Evolutionary conservation across 352 stramenopile genomes (phyloP).

Genomic region (Phytophthora hybrid): DNA sequence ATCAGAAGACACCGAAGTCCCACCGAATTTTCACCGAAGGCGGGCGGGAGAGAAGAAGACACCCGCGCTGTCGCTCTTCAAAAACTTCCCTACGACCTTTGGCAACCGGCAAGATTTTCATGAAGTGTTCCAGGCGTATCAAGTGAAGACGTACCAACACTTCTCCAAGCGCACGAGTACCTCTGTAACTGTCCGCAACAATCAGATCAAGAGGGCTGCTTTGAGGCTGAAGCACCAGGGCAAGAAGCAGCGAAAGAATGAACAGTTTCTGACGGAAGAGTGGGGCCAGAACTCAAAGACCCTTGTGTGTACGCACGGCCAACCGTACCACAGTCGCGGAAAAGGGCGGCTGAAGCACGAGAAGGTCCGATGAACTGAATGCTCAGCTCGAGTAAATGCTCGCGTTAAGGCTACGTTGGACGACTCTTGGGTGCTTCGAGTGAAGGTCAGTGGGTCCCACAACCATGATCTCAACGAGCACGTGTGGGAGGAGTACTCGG

Average conservation of each 20-base stretch:
- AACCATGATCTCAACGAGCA: background rate
- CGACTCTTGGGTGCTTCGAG: background rate
- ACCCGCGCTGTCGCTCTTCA: background rate
- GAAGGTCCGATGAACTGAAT: background rate
- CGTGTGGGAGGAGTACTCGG: background rate
- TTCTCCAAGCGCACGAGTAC: slow-evolving; percentile 19
- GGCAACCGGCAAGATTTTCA: slow-evolving; percentile 11
- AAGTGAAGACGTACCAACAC: slow-evolving; percentile 13
- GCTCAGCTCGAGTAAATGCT: background rate
- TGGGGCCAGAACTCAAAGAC: background rate
- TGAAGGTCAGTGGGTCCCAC: background rate
- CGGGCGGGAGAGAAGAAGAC: background rate
- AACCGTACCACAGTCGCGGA: background rate
- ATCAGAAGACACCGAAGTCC: background rate
- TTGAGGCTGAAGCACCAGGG: background rate
- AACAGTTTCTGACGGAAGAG: background rate
- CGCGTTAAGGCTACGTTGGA: background rate
- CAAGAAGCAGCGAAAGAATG: background rate
- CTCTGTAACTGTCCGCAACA: slow-evolving; percentile 1
- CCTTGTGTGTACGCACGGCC: background rate
- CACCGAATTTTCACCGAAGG: background rate
- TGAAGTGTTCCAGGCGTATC: slow-evolving; percentile 1
- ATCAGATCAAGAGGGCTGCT: background rate
- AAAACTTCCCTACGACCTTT: background rate
- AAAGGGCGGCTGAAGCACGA: background rate